Evolutionary conservation across 495 filamentous ascomycete species (phyloP).

Genomic region (Neurospora sublineolata): DNA sequence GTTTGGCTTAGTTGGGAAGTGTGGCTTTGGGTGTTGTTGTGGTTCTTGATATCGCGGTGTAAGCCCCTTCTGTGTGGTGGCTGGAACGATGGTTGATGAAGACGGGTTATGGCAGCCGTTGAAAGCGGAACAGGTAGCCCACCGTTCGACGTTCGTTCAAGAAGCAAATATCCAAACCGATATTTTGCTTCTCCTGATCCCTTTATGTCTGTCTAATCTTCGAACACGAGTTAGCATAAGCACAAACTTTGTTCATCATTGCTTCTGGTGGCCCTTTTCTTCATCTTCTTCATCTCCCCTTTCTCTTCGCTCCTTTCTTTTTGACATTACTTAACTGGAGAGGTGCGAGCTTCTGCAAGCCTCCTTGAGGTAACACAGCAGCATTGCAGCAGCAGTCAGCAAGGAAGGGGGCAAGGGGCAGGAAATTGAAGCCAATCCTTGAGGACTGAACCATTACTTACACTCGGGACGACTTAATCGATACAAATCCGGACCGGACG

Average conservation of each 20-base stretch:
- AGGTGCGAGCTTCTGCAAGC: neutral
- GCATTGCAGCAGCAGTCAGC: neutral
- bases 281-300: neutral
- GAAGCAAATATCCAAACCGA: neutral
- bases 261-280: neutral
- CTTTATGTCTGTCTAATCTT: neutral
- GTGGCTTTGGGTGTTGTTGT: neutral
- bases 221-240: neutral
- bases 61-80: neutral
- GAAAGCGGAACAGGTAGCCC: neutral
- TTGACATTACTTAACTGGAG: neutral
- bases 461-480: neutral
- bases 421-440: neutral
- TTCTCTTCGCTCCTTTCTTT: neutral
- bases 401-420: neutral
- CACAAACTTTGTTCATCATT: neutral
- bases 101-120: neutral
- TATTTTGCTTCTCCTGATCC: neutral
- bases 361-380: neutral
- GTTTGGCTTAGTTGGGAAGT: neutral
- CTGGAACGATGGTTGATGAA: neutral
- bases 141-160: neutral
- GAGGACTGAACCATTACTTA: neutral
- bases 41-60: neutral
- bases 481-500: neutral